Percentiles rank a stretch among this genome's conserved stretches.
Evolutionary conservation across 2,329 filamentous ascomycete species (phyloP).

Genomic region (Trichoderma koningii): DNA sequence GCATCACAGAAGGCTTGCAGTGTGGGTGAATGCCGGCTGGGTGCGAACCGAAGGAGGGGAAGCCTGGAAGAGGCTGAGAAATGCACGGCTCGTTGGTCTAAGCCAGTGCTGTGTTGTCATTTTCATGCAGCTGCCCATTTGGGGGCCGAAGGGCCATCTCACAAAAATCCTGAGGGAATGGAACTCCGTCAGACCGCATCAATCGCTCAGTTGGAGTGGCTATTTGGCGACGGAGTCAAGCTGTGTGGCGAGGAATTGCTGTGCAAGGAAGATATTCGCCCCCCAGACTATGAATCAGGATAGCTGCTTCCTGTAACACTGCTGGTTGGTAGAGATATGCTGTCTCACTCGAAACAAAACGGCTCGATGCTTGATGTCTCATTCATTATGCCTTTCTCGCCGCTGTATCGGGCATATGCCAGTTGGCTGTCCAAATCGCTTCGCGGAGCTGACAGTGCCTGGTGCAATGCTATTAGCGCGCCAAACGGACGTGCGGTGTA

Average conservation of each 20-base stretch:
- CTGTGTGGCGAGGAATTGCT: neutral
- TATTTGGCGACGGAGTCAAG: neutral
- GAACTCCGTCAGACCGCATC: neutral
- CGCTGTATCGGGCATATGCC: neutral
- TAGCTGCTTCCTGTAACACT: neutral
- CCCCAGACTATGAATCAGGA: neutral
- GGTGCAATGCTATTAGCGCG: neutral
- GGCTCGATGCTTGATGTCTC: no score
- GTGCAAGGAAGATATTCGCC: constrained; percentile 8
- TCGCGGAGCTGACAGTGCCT: neutral
- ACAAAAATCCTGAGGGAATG: neutral
- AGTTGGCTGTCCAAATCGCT: neutral
- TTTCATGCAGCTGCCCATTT: constrained; percentile 15
- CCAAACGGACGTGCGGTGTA: neutral
- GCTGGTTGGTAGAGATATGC: neutral
- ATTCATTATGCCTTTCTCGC: neutral
- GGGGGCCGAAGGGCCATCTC: constrained; percentile 1
- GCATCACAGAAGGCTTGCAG: constrained; percentile 7
- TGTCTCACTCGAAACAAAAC: neutral
- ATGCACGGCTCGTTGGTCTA: constrained; percentile 22
- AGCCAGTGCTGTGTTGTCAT: constrained; percentile 14
- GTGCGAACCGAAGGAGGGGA: neutral
- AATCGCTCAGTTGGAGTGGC: constrained; percentile 1
- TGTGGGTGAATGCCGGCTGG: neutral
- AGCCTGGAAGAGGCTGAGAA: constrained; percentile 20